Evolutionary conservation across 2,329 filamentous ascomycete genomes (phyloP).

Genomic region (Nigrospora sphaerica): DNA sequence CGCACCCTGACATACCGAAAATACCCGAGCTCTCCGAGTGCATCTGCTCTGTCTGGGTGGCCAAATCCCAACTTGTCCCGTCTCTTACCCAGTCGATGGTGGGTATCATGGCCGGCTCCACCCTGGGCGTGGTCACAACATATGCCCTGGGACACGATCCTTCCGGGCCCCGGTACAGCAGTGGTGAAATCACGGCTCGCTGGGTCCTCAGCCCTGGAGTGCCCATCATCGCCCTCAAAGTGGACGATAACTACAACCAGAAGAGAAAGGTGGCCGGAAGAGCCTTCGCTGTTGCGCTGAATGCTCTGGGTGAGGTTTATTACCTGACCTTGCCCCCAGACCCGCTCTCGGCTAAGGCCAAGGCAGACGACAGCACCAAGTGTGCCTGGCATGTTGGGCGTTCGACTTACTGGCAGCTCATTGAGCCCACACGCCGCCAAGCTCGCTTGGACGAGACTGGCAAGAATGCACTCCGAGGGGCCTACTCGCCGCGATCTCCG

Average conservation of each 20-base stretch:
- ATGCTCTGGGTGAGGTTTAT: conserved; percentile 87
- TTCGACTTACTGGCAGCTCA: conserved; percentile 70
- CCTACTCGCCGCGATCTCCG: conserved; percentile 76
- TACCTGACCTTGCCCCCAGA: conserved; percentile 70
- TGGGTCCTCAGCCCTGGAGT: conserved; percentile 92
- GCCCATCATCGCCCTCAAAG: conserved; percentile 74
- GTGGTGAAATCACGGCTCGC: conserved; percentile 75
- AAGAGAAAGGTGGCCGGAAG: conserved; percentile 63
- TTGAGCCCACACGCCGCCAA: conserved; percentile 69
- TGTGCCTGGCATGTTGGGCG: conserved; percentile 77
- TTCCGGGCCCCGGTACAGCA: conserved; percentile 54
- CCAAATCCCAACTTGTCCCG: conserved; percentile 69
- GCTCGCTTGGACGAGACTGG: conserved; percentile 68
- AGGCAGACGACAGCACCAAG: conserved; percentile 49
- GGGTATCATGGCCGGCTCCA: conserved; percentile 77
- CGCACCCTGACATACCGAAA: conserved; percentile 67
- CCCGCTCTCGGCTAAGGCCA: conserved; percentile 39
- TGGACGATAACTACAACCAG: conserved; percentile 75
- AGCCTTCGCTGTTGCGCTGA: conserved; percentile 88
- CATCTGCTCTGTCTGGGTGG: conserved; percentile 80
- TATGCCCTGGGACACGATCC: conserved; percentile 64
- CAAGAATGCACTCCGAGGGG: conserved; percentile 58
- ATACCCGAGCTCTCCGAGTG: conserved; percentile 64
- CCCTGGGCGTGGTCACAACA: conserved; percentile 72
- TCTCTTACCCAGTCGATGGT: conserved; percentile 68